These are phyloP conservation scores for Mastigamoeba balamuthi DNA, from an alignment of 78 protist species.

Conservation along the genomic window DNA sequence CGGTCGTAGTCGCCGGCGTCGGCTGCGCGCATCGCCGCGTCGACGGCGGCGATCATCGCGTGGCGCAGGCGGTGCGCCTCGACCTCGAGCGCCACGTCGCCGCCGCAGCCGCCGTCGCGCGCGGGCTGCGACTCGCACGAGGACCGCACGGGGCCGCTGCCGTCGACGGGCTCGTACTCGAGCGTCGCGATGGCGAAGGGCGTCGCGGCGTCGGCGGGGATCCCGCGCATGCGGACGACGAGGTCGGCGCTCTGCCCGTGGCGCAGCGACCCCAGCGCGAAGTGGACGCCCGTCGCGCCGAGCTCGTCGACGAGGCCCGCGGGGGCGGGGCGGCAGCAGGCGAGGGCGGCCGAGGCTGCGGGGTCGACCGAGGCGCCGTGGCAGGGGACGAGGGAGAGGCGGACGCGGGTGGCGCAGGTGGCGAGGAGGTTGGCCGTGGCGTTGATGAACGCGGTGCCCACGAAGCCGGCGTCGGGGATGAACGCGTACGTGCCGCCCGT, in stretches of 20 bases:
- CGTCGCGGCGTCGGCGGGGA: no score
- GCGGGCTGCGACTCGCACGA: no score
- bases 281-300: not conserved
- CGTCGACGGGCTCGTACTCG: no score
- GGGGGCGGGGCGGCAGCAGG: not conserved
- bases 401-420: not conserved
- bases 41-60: no score
- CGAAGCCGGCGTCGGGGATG: conserved; percentile 39
- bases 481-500: conserved; percentile 28
- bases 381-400: not conserved
- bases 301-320: not conserved
- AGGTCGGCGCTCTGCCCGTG: not conserved
- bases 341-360: not conserved
- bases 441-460: conserved; percentile 56
- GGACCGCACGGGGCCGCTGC: no score
- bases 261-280: conserved; percentile 4
- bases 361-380: not conserved
- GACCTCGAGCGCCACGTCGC: no score
- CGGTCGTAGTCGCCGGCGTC: no score
- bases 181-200: no score
- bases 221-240: no score
- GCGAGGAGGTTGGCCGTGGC: conserved; percentile 10
- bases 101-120: no score
- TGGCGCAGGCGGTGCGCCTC: no score
- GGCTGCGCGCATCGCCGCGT: no score